A percentile compares a stretch with the other conserved stretches of the same genome.
Conservation (phyloP, 1,139 yeast species). For the Sugiyamaella sp. region DNA sequence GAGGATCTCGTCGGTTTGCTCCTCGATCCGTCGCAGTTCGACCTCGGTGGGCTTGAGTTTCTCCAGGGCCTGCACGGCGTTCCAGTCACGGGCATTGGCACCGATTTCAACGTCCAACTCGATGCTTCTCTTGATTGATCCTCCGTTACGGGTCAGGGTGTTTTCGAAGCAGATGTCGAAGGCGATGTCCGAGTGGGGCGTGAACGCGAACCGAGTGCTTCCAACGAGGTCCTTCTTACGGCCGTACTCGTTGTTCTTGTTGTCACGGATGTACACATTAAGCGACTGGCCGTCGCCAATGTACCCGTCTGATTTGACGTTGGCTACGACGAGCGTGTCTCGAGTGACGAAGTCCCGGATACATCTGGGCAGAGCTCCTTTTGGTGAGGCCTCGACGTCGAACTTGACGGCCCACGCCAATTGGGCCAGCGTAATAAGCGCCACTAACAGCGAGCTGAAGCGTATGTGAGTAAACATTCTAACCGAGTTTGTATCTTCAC, state of each 20-base stretch:
- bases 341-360: constrained; percentile 86
- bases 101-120: constrained; percentile 95
- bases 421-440: constrained; percentile 10
- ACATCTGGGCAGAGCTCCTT: constrained; percentile 56
- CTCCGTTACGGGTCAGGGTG: constrained; percentile 44
- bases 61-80: constrained; percentile 88
- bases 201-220: constrained; percentile 71
- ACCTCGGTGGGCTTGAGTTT: constrained; percentile 91
- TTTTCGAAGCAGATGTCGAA: constrained; percentile 92
- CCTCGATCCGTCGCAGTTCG: constrained; percentile 81
- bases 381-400: constrained; percentile 40
- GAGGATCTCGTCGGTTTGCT: constrained; percentile 76
- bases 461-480: not conserved
- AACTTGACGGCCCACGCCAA: constrained; percentile 41
- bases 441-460: constrained; percentile 1
- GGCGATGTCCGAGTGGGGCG: constrained; percentile 79
- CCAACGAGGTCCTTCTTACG: constrained; percentile 55
- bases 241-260: constrained; percentile 46
- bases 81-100: constrained; percentile 97
- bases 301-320: constrained; percentile 70
- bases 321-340: constrained; percentile 77
- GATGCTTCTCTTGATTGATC: constrained; percentile 50
- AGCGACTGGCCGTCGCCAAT: constrained; percentile 85
- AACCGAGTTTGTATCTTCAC: no score
- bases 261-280: constrained; percentile 40